phyloP scores from a whole-genome alignment of 1,284 basidiomycete species.

The Naganishia albida region DNA sequence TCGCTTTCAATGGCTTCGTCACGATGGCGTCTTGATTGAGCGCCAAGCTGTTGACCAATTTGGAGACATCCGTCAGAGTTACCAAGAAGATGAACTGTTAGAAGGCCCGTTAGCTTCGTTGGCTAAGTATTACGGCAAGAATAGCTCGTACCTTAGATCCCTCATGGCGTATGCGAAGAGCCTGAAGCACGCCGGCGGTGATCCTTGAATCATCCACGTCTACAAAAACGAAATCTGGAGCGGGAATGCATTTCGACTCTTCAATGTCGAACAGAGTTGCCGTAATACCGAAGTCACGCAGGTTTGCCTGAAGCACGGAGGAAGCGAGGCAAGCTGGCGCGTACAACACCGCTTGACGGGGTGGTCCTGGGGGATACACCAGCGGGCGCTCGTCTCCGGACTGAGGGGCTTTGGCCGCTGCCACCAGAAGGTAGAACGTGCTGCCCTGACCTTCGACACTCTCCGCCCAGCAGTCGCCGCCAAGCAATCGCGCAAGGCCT shows the following conservation, averaged over 20 bases:
- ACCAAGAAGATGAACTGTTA: slow-evolving; percentile 41
- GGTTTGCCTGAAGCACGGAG: slow-evolving; percentile 7
- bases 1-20: slow-evolving; percentile 46
- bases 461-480: slow-evolving; percentile 46
- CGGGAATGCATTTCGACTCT: too few species aligned
- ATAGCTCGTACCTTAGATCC: slow-evolving; percentile 8
- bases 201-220: slow-evolving; percentile 9
- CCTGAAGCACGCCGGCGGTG: neutral
- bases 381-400: neutral
- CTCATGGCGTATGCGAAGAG: slow-evolving; percentile 7
- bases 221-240: slow-evolving; percentile 12
- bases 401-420: slow-evolving; percentile 10
- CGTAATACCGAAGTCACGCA: slow-evolving; percentile 11
- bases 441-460: slow-evolving; percentile 47
- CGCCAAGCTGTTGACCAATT: slow-evolving; percentile 18
- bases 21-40: slow-evolving; percentile 41
- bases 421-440: slow-evolving; percentile 48
- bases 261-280: neutral
- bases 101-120: too few species aligned
- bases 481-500: slow-evolving; percentile 45
- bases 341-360: slow-evolving; percentile 15
- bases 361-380: slow-evolving; percentile 7
- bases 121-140: neutral
- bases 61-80: slow-evolving; percentile 38
- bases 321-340: slow-evolving; percentile 2